Percentiles rank a stretch among this genome's conserved stretches.
Evolutionary conservation across 2,329 filamentous ascomycete genomes (phyloP).

Genomic region (Claviceps sp.): DNA sequence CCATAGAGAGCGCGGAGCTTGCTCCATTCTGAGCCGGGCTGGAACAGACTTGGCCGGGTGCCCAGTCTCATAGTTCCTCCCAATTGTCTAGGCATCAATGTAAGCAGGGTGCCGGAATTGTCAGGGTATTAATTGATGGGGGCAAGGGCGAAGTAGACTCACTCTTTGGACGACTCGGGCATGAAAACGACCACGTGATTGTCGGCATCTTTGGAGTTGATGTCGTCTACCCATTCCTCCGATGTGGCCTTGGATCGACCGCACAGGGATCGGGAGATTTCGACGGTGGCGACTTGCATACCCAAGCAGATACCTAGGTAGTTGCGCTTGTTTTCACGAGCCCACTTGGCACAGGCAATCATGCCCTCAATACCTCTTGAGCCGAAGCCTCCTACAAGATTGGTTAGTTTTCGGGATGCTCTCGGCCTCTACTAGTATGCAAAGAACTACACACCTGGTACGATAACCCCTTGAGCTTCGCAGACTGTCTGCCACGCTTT

Average conservation of each 20-base stretch:
- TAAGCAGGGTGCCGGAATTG: neutral
- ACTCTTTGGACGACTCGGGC: slow-evolving; percentile 52
- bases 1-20: slow-evolving; percentile 66
- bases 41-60: slow-evolving; percentile 60
- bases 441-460: slow-evolving; percentile 7
- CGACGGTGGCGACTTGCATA: slow-evolving; percentile 86
- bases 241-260: slow-evolving; percentile 42
- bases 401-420: slow-evolving; percentile 1
- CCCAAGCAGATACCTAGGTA: slow-evolving; percentile 86
- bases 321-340: slow-evolving; percentile 65
- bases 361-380: slow-evolving; percentile 76
- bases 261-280: slow-evolving; percentile 68
- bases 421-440: neutral
- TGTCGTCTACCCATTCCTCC: slow-evolving; percentile 34
- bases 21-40: slow-evolving; percentile 63
- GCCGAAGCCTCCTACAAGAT: slow-evolving; percentile 55
- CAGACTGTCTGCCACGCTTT: slow-evolving; percentile 60
- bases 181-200: slow-evolving; percentile 76
- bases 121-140: neutral
- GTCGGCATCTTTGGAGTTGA: slow-evolving; percentile 30
- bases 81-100: slow-evolving; percentile 28
- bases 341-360: slow-evolving; percentile 78
- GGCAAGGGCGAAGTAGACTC: neutral
- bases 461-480: slow-evolving; percentile 48
- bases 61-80: slow-evolving; percentile 84